Evolutionary conservation across 169 alveolate species (phyloP).

Genomic region (Hepatocystis sp.): DNA sequence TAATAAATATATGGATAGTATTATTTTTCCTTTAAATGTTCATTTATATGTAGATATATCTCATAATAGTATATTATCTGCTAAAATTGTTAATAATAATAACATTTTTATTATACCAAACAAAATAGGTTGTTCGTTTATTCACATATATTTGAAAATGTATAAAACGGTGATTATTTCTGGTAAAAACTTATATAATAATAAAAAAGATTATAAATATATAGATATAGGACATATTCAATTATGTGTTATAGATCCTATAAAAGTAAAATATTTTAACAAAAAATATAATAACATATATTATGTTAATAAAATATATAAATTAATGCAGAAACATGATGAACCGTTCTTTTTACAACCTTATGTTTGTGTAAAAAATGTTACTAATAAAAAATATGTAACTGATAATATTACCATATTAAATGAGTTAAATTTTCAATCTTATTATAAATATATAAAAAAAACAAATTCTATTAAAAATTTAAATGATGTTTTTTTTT

Average conservation of each 20-base stretch:
- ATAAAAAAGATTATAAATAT: constrained; percentile 5
- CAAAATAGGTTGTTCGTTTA: constrained; percentile 43
- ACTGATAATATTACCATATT: neutral
- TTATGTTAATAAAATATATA: constrained; percentile 23
- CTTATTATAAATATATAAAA: constrained; percentile 10
- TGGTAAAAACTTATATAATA: no score
- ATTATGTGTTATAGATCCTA: constrained; percentile 20
- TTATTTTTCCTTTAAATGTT: constrained; percentile 46
- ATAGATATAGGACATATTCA: constrained; percentile 2
- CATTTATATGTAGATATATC: constrained; percentile 18
- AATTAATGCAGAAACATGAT: constrained; percentile 11
- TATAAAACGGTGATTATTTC: no score
- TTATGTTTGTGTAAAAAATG: constrained; percentile 19
- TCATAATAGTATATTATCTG: constrained; percentile 24
- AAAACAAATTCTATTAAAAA: constrained; percentile 1
- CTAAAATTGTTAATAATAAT: constrained; percentile 11
- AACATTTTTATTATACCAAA: constrained; percentile 49
- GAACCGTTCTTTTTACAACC: constrained; percentile 37
- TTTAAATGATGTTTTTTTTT: constrained; percentile 18
- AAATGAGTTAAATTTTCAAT: constrained; percentile 20
- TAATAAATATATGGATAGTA: constrained; percentile 15
- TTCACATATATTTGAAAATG: constrained; percentile 10
- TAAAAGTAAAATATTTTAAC: constrained; percentile 34
- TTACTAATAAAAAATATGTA: neutral
- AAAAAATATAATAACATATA: constrained; percentile 22